Conservation (phyloP, 2,329 filamentous ascomycete genomes). For the Calonectria hawksworthii region DNA sequence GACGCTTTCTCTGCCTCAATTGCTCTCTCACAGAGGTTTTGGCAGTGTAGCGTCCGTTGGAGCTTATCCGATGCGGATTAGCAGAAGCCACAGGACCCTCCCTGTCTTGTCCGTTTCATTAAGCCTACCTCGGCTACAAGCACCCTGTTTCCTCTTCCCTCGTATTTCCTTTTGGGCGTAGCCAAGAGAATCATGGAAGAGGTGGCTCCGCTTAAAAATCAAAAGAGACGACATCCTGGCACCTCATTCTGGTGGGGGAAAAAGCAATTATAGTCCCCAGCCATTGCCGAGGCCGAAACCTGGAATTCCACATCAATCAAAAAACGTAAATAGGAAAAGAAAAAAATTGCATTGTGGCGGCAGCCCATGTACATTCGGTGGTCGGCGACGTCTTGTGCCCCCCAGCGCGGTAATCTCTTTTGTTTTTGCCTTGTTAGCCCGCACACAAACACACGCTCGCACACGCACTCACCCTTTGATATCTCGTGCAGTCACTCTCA, state of each 20-base stretch:
- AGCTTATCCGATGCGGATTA: conserved; percentile 1
- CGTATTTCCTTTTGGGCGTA: conserved; percentile 29
- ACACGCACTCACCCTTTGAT: background rate
- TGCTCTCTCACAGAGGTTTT: background rate
- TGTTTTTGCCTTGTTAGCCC: background rate
- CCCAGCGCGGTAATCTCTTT: conserved; percentile 20
- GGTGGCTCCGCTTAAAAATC: conserved; percentile 18
- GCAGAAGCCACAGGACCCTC: background rate
- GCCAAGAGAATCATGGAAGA: conserved; percentile 13
- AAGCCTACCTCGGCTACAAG: background rate
- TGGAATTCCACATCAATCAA: conserved; percentile 24
- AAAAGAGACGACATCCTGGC: conserved; percentile 25
- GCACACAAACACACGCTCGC: background rate
- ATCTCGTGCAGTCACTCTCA: background rate
- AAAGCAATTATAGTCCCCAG: conserved; percentile 33
- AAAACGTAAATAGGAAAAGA: conserved; percentile 7
- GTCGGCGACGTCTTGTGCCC: conserved; percentile 17
- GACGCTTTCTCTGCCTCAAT: background rate
- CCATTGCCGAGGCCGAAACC: conserved; percentile 17
- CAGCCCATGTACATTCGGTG: conserved; percentile 23
- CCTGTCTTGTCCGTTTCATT: background rate
- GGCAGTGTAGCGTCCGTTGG: background rate
- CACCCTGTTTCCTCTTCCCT: conserved; percentile 41
- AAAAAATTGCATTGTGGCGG: conserved; percentile 16
- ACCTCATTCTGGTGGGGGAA: conserved; percentile 25